Evolutionary conservation across 257 asterid species (phyloP), one percentile per base, ranked within the genome.

Genomic region (Fraxinus anomala): DNA sequence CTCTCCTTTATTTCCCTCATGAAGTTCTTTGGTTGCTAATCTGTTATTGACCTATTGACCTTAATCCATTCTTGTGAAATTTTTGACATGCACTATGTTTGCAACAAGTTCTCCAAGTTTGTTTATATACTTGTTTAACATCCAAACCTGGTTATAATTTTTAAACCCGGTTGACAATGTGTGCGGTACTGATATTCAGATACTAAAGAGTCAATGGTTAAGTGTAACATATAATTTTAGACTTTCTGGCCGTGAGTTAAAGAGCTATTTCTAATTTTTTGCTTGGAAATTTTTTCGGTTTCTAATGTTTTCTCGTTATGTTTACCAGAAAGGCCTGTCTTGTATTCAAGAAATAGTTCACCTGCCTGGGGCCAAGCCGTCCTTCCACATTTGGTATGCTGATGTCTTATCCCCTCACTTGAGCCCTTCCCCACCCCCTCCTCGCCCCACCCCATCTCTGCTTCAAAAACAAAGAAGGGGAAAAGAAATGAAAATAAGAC

Each of bases 371-470:
- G 93, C 34, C 93, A 85, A 37, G 70, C 85, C 24, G 67, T 89
- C 74, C 96, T 92, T 85, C 99, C 97, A 16, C 99, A 90, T 86
- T 75, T 80, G 97, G 98, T 95, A 85, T 76, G 82, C 6, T 72
- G 71, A 77, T 66, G 61, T 81, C 47, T 70, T 69, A 70, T 69
- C 65, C 65, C 66, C 42, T 5, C 7, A 23, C 16, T 5, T 14
- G 12, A 47, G 37, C 6, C 24, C 42, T 39, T 26, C 67, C 47
- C 4, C 61, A 61, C 34, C 13, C 73, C 61, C 70, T 40, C 63
- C 30, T 5, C 13, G 19, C 51, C 12, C 73, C 34, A 42, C 36
- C 68, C 74, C 42, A 14, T 30, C 73, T 70, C 67, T 26, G 33
- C 74, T 68, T 34, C 78, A 51, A 76, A 9, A 7, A 42, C 14